A percentile compares a stretch with the other conserved stretches of the same genome.
Conservation (phyloP, 345 rosid genomes). For the Arabidopsis arenosa region DNA sequence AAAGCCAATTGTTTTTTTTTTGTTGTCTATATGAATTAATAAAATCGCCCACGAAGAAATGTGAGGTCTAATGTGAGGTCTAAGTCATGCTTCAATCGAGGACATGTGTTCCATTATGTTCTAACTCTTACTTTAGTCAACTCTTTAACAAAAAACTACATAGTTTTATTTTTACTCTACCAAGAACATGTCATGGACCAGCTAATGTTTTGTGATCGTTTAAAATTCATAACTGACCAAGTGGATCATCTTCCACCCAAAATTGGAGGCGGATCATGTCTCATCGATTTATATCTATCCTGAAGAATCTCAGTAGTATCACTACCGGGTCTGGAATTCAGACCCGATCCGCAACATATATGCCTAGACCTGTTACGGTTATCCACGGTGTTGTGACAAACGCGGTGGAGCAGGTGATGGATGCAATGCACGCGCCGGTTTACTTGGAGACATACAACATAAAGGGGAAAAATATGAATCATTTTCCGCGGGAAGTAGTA, state of each 20-base stretch:
- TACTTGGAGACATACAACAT: conserved; percentile 65
- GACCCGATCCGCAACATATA: no score
- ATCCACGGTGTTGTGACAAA: background rate
- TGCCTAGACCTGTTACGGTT: no score
- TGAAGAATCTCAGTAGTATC: conserved; percentile 50
- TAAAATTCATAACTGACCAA: background rate
- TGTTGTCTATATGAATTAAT: background rate
- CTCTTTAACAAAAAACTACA: background rate
- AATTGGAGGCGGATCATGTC: conserved; percentile 48
- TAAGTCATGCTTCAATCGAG: no score
- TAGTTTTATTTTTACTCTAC: no score
- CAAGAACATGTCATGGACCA: background rate
- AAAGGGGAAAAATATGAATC: conserved; percentile 69
- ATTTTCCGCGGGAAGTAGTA: conserved; percentile 68
- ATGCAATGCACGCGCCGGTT: background rate
- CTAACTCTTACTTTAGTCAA: background rate
- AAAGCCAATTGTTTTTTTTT: background rate
- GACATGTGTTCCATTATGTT: conserved; percentile 2
- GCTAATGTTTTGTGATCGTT: background rate
- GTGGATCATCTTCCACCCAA: background rate
- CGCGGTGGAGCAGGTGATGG: background rate
- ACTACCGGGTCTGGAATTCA: conserved; percentile 19
- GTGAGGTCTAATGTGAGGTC: no score
- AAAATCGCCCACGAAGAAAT: no score
- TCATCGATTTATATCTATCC: conserved; percentile 47